Evolutionary conservation across 23 red algal species (phyloP), one percentile per base, ranked within the genome.

Genomic region (Agarophyton chilense): DNA sequence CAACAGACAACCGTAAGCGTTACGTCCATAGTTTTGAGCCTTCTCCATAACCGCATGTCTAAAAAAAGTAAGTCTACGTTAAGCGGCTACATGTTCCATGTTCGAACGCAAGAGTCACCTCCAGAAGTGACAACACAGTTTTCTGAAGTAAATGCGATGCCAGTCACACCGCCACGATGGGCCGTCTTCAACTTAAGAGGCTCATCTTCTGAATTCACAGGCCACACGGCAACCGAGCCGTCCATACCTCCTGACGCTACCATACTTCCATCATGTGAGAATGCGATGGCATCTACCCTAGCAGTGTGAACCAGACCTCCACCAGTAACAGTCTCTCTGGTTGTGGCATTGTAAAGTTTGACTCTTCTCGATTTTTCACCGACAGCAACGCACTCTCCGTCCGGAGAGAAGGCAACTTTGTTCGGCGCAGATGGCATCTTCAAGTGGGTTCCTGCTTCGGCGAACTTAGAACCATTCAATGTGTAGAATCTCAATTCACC

Each of bases 311-410:
- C 83, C 19, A 82, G 16, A 42, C 92, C 82, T 8, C 92, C 92
- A 31, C 82, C 92, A 25, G 67, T 81, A 42, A 80, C 53, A 3
- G 70, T 68, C 49, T 35, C 43, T 22, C 92, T 43, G 41, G 92
- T 73, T 5, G 81, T 62, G 3, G 83, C 58, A 55, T 94, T 60
- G 72, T 83, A 95, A 19, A 95, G 26, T 46, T 67, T 84, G n/a
- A 95, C 93, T n/a, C 88, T 87, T 41, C 93, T 76, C 22, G 84
- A 90, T 31, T 84, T 90, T 26, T 95, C 93, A 32, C 93, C 93
- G 7, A 95, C 88, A 0, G 84, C 81, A 9, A 95, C 40, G 41
- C 47, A 79, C 36, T 88, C 40, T 29, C 83, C 86, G 36, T 95
- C 93, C 19, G 87, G 56, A 71, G 84, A 89, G 32, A 90, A 95